These are phyloP conservation scores for Pseudotulostoma volvatum DNA, from an alignment of 495 filamentous ascomycete genomes.

Conservation along the genomic window DNA sequence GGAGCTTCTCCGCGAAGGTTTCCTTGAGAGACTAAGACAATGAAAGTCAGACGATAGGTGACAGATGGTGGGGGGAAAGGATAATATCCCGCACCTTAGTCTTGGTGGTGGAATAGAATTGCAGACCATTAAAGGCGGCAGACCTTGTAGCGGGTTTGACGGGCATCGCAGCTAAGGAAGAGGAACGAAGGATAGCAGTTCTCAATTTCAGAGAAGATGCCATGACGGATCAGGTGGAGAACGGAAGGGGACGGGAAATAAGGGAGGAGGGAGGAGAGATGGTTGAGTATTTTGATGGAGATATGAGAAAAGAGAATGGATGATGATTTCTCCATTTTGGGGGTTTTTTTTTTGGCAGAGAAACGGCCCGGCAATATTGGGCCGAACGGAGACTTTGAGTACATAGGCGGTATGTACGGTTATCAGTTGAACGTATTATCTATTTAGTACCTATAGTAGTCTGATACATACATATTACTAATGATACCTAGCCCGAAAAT, in stretches of 20 bases:
- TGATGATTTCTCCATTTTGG: too few relatives aligned
- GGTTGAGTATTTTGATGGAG: too few relatives aligned
- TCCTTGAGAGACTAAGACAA: conserved; percentile 77
- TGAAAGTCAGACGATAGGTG: conserved; percentile 16
- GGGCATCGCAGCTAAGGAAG: conserved; percentile 29
- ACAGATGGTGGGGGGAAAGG: conserved; percentile 10
- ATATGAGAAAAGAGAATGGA: too few relatives aligned
- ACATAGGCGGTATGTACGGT: too few relatives aligned
- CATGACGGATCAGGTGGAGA: conserved; percentile 35
- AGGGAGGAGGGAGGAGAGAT: conserved; percentile 13
- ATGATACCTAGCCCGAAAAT: too few relatives aligned
- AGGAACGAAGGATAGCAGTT: conserved; percentile 57
- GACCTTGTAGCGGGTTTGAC: conserved; percentile 44
- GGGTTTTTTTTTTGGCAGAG: too few relatives aligned
- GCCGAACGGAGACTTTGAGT: too few relatives aligned
- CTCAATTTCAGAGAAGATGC: conserved; percentile 63
- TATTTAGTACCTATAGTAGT: too few relatives aligned
- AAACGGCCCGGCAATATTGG: too few relatives aligned
- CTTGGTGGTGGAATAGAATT: conserved; percentile 79
- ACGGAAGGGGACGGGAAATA: conserved; percentile 13
- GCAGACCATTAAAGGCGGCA: conserved; percentile 62
- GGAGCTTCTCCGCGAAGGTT: conserved; percentile 88
- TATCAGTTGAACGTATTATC: too few relatives aligned
- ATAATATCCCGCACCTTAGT: conserved; percentile 54
- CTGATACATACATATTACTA: too few relatives aligned